Evolutionary conservation across 164 flowering plant species (phyloP).

Genomic region (Protea cynaroides): DNA sequence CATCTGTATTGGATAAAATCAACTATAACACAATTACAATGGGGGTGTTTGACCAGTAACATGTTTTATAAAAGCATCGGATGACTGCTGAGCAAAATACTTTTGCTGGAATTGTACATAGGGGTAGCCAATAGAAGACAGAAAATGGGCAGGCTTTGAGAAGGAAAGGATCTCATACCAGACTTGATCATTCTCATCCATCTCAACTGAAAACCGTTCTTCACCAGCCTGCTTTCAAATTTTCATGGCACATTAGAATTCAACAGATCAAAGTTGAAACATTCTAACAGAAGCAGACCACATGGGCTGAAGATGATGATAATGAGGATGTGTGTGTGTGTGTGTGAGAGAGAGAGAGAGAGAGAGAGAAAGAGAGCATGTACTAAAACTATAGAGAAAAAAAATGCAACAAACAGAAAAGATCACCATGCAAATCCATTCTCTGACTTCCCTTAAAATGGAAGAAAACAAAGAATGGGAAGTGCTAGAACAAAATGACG

Average conservation of each 20-base stretch:
- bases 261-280: slow-evolving; percentile 1
- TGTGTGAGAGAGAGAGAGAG: background rate
- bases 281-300: background rate
- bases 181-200: slow-evolving; percentile 78
- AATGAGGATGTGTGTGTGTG: too few species aligned
- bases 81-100: slow-evolving; percentile 62
- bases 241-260: background rate
- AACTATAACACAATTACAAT: background rate
- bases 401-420: too few species aligned
- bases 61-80: slow-evolving; percentile 46
- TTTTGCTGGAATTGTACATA: slow-evolving; percentile 68
- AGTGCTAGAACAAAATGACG: too few species aligned
- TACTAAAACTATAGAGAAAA: too few species aligned
- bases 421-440: too few species aligned
- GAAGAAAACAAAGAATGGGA: too few species aligned
- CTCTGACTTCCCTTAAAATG: too few species aligned
- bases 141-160: slow-evolving; percentile 80
- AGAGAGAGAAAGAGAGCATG: too few species aligned
- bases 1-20: too few species aligned
- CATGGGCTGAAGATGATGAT: background rate
- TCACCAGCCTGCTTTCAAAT: slow-evolving; percentile 72
- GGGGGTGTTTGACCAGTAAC: slow-evolving; percentile 13
- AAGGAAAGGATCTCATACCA: slow-evolving; percentile 93
- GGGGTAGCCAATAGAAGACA: slow-evolving; percentile 72
- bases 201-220: slow-evolving; percentile 81